phyloP scores from a whole-genome alignment of 2,329 filamentous ascomycete genomes.

The Fusarium sp. region DNA sequence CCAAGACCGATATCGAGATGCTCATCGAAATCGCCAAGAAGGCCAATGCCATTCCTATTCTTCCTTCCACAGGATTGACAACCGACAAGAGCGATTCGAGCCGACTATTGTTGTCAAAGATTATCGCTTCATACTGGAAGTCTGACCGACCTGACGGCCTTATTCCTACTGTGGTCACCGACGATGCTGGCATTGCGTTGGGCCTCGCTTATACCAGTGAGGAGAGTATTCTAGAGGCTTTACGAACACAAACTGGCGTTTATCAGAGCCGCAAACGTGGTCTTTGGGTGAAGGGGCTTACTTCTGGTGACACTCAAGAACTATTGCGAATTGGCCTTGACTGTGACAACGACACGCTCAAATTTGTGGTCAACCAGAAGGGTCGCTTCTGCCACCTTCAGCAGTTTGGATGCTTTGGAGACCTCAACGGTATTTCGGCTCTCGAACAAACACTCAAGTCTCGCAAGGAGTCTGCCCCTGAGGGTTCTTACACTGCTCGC shows the following conservation, averaged over 20 bases:
- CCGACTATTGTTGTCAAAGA: slow-evolving; percentile 70
- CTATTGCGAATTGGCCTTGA: slow-evolving; percentile 86
- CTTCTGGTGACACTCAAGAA: slow-evolving; percentile 93
- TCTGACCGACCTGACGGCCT: slow-evolving; percentile 87
- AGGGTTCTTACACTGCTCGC: slow-evolving; percentile 92
- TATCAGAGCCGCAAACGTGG: slow-evolving; percentile 97
- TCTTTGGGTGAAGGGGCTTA: slow-evolving; percentile 96
- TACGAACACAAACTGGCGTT: slow-evolving; percentile 82
- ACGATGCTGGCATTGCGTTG: slow-evolving; percentile 85
- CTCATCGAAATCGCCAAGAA: slow-evolving; percentile 63
- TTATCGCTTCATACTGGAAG: slow-evolving; percentile 80
- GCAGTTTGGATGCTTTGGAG: slow-evolving; percentile 92
- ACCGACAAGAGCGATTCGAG: slow-evolving; percentile 72
- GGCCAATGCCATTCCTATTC: slow-evolving; percentile 74
- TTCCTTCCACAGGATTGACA: slow-evolving; percentile 78
- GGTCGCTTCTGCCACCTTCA: slow-evolving; percentile 95
- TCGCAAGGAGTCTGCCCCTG: slow-evolving; percentile 84
- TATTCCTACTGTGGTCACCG: slow-evolving; percentile 89
- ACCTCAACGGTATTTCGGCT: slow-evolving; percentile 82
- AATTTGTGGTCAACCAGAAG: slow-evolving; percentile 90
- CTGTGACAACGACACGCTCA: slow-evolving; percentile 92
- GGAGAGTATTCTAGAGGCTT: slow-evolving; percentile 87
- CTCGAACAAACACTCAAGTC: slow-evolving; percentile 88
- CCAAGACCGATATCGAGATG: slow-evolving; percentile 59
- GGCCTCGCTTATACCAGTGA: slow-evolving; percentile 95